These are phyloP conservation scores for Vigna mungo DNA, from an alignment of 306 rosid species.

Conservation along the genomic window DNA sequence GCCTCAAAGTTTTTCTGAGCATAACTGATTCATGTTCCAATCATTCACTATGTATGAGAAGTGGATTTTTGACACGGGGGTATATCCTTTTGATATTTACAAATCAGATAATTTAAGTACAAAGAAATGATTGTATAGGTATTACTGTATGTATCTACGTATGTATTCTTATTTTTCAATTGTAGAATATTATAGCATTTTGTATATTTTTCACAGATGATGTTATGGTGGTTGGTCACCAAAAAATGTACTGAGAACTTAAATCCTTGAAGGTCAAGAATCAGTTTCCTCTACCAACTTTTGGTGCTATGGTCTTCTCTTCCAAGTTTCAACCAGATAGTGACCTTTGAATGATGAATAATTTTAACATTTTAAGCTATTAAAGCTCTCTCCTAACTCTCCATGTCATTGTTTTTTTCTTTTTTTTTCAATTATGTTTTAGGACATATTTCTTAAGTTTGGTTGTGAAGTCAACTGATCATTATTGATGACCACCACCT, in stretches of 20 bases:
- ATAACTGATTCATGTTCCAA: conserved; percentile 52
- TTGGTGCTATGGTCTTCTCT: conserved; percentile 7
- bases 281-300: conserved; percentile 34
- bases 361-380: conserved; percentile 21
- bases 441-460: background rate
- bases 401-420: conserved; percentile 15
- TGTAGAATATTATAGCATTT: conserved; percentile 20
- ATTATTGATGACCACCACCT: background rate
- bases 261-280: conserved; percentile 45
- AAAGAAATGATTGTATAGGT: conserved; percentile 47
- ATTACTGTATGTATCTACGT: background rate
- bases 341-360: conserved; percentile 26
- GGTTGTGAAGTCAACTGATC: conserved; percentile 16
- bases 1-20: conserved; percentile 78
- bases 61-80: conserved; percentile 40
- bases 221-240: conserved; percentile 45
- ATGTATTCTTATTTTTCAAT: conserved; percentile 15
- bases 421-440: background rate
- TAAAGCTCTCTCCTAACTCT: conserved; percentile 37
- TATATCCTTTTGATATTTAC: conserved; percentile 36
- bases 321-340: conserved; percentile 36
- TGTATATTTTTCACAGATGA: conserved; percentile 42
- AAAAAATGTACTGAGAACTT: conserved; percentile 37
- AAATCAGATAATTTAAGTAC: conserved; percentile 33
- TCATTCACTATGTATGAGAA: conserved; percentile 32